Evolutionary conservation across 2,329 filamentous ascomycete genomes (phyloP).

Genomic region (Penicillium sp.): DNA sequence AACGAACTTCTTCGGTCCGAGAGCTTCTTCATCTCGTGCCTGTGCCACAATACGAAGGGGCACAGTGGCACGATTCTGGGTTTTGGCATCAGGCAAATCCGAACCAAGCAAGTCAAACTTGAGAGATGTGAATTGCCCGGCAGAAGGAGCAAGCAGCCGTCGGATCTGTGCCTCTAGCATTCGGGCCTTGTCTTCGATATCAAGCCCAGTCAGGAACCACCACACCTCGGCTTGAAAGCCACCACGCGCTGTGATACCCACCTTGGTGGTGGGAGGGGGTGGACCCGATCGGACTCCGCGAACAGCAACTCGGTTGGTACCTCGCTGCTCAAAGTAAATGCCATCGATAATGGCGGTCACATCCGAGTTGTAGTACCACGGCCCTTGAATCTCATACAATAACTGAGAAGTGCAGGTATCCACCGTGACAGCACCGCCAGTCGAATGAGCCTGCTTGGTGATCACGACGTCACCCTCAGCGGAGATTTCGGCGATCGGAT

Average conservation of each 20-base stretch:
- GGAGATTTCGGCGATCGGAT: constrained; percentile 49
- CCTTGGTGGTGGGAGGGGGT: constrained; percentile 54
- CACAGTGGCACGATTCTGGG: constrained; percentile 46
- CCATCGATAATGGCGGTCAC: constrained; percentile 54
- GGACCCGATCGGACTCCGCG: constrained; percentile 46
- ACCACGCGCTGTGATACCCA: constrained; percentile 48
- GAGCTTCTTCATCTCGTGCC: constrained; percentile 41
- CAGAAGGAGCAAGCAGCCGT: constrained; percentile 36
- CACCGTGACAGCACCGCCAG: constrained; percentile 45
- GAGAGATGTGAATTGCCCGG: constrained; percentile 30
- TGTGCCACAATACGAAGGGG: constrained; percentile 48
- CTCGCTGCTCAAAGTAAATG: constrained; percentile 55
- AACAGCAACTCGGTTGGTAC: constrained; percentile 51
- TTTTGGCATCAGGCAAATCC: constrained; percentile 31
- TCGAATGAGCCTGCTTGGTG: constrained; percentile 42
- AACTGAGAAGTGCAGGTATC: constrained; percentile 56
- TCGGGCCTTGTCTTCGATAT: constrained; percentile 47
- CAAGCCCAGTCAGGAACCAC: constrained; percentile 47
- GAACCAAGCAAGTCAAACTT: constrained; percentile 35
- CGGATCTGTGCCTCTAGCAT: constrained; percentile 49
- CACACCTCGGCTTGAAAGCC: constrained; percentile 50
- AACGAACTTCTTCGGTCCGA: constrained; percentile 34
- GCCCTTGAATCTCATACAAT: constrained; percentile 57
- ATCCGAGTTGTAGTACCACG: constrained; percentile 59
- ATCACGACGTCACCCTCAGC: constrained; percentile 43